Evolutionary conservation across 768 basidiomycete genomes (phyloP).

Genomic region (Pisolithus orientalis): DNA sequence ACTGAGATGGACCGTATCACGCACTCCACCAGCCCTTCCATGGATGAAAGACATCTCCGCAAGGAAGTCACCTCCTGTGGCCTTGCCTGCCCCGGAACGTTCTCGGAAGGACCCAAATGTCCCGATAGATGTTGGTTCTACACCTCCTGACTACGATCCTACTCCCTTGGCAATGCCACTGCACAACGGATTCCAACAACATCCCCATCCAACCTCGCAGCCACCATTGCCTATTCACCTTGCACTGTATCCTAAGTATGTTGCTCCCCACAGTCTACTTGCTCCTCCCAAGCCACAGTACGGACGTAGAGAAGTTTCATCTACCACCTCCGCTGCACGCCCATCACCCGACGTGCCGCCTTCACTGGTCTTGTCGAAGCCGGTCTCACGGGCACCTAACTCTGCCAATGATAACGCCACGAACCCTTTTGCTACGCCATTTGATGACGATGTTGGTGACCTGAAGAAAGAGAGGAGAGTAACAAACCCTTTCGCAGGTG

Average conservation of each 20-base stretch:
- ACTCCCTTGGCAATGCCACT: slow-evolving; percentile 34
- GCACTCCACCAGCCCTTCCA: slow-evolving; percentile 19
- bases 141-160: slow-evolving; percentile 16
- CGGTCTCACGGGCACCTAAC: slow-evolving; percentile 36
- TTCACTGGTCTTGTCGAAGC: slow-evolving; percentile 21
- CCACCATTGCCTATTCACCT: slow-evolving; percentile 9
- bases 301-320: slow-evolving; percentile 15
- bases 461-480: slow-evolving; percentile 33
- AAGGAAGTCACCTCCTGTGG: slow-evolving; percentile 31
- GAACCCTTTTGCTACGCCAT: slow-evolving; percentile 71
- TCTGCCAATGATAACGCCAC: slow-evolving; percentile 16
- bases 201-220: slow-evolving; percentile 5
- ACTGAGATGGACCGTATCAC: slow-evolving; percentile 28
- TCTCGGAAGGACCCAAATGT: slow-evolving; percentile 30
- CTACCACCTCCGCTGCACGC: slow-evolving; percentile 15
- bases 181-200: slow-evolving; percentile 34
- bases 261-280: slow-evolving; percentile 9
- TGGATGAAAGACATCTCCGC: slow-evolving; percentile 19
- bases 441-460: slow-evolving; percentile 59
- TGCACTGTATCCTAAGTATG: slow-evolving; percentile 11
- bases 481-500: slow-evolving; percentile 46
- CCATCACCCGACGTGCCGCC: slow-evolving; percentile 22
- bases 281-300: slow-evolving; percentile 12
- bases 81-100: slow-evolving; percentile 22
- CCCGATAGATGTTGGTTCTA: slow-evolving; percentile 29